Evolutionary conservation across 2,329 filamentous ascomycete genomes (phyloP).

Genomic region (Fusarium oligoseptatum): DNA sequence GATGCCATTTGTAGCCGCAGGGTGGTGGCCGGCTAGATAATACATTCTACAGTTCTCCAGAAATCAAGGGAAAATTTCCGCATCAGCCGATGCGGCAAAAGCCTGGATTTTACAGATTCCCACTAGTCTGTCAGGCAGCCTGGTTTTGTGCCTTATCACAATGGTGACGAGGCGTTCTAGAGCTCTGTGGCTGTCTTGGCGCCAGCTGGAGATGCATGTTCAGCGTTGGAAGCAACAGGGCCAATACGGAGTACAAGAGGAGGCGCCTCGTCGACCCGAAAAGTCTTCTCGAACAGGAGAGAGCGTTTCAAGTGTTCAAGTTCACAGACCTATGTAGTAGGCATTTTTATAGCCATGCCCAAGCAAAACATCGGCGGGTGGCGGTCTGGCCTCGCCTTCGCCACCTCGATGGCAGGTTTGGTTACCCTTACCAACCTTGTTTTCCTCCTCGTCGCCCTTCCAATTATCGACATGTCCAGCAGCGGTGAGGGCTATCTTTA

Average conservation of each 20-base stretch:
- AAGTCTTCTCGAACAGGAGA: neutral
- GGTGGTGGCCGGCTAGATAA: neutral
- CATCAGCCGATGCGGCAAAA: neutral
- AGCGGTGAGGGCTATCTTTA: neutral
- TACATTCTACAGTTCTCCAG: neutral
- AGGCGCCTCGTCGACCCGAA: neutral
- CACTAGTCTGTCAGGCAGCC: neutral
- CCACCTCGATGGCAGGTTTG: neutral
- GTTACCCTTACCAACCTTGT: neutral
- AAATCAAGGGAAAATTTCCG: neutral
- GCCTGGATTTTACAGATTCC: neutral
- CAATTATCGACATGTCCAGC: neutral
- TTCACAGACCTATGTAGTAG: neutral
- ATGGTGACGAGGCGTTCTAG: neutral
- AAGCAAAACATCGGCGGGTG: neutral
- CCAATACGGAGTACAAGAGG: neutral
- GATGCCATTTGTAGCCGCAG: neutral
- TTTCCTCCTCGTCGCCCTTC: neutral
- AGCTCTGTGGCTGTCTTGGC: neutral
- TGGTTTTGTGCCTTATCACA: neutral
- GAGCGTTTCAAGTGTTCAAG: neutral
- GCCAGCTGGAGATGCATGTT: neutral
- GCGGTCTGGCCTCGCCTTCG: neutral
- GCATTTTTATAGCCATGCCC: neutral
- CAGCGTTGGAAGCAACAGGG: neutral